Percentiles rank a stretch among this genome's conserved stretches.
Conservation (phyloP, 139 green algal genomes). For the Chlamydomonas sp. region DNA sequence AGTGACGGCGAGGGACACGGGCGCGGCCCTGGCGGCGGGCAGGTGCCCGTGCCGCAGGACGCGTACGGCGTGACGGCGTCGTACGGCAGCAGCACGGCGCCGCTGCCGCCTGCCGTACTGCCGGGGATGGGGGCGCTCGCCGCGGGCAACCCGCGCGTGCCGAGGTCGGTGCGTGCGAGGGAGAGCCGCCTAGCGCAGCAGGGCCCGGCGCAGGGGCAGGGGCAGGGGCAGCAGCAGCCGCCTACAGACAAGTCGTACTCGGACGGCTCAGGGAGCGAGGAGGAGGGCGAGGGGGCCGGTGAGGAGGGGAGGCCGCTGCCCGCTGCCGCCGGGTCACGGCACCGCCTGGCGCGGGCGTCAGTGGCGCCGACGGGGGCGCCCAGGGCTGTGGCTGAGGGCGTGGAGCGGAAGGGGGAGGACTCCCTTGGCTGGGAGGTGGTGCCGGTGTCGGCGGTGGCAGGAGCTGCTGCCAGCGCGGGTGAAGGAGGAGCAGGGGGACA, state of each 20-base stretch:
- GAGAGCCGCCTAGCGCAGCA: conserved; percentile 9
- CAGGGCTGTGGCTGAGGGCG: not conserved
- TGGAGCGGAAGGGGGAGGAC: not conserved
- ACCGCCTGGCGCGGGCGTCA: too few relatives aligned
- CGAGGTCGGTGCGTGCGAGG: conserved; percentile 6
- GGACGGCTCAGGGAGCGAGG: not conserved
- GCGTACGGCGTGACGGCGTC: not conserved
- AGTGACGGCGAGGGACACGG: not conserved
- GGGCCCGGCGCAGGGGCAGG: too few relatives aligned
- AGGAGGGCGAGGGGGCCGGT: not conserved
- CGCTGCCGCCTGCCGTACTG: conserved; percentile 8
- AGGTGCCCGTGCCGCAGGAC: not conserved
- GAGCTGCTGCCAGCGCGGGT: too few relatives aligned
- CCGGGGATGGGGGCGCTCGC: not conserved
- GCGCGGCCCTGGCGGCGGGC: not conserved
- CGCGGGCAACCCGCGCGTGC: not conserved
- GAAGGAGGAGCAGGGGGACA: not conserved
- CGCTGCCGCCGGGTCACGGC: not conserved
- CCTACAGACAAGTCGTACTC: not conserved
- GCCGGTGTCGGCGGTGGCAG: not conserved
- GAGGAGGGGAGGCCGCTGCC: too few relatives aligned
- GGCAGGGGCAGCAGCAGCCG: too few relatives aligned
- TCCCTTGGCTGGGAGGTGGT: not conserved
- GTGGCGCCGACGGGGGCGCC: not conserved
- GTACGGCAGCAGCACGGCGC: not conserved